These are phyloP conservation scores for Neospora caninum DNA, from an alignment of 169 alveolate species.

Conservation along the genomic window DNA sequence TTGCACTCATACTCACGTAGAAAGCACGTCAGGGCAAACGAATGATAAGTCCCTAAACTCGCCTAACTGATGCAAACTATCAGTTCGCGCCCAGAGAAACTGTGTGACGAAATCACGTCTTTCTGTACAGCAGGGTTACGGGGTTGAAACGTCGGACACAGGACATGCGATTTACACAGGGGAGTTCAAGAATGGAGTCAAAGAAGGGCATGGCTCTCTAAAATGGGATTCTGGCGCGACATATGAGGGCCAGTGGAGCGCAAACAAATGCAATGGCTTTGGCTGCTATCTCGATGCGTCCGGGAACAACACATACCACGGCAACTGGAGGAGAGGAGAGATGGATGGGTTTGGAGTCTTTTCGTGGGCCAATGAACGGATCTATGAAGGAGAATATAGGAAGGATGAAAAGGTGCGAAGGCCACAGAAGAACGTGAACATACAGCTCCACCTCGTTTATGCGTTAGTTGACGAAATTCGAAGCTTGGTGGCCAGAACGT, in stretches of 20 bases:
- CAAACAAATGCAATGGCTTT: conserved; percentile 50
- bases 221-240: not conserved
- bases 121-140: conserved; percentile 69
- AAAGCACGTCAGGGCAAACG: too few species aligned
- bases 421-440: not conserved
- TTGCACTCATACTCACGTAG: too few species aligned
- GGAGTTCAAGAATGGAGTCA: conserved; percentile 4
- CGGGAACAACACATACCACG: conserved; percentile 58
- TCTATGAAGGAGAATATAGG: conserved; percentile 75
- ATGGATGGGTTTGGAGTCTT: conserved; percentile 77
- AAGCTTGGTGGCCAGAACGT: too few species aligned
- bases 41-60: too few species aligned
- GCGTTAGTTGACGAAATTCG: too few species aligned
- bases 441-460: too few species aligned
- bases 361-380: conserved; percentile 72
- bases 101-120: not conserved
- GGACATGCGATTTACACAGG: conserved; percentile 30
- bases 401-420: conserved; percentile 72
- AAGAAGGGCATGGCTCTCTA: not conserved
- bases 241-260: conserved; percentile 33
- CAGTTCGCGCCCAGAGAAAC: not conserved
- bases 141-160: conserved; percentile 78
- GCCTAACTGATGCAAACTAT: too few species aligned
- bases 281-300: conserved; percentile 55
- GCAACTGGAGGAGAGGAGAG: conserved; percentile 63